These are phyloP conservation scores for Dendrothele bispora DNA, from an alignment of 768 basidiomycete species.

Conservation along the genomic window DNA sequence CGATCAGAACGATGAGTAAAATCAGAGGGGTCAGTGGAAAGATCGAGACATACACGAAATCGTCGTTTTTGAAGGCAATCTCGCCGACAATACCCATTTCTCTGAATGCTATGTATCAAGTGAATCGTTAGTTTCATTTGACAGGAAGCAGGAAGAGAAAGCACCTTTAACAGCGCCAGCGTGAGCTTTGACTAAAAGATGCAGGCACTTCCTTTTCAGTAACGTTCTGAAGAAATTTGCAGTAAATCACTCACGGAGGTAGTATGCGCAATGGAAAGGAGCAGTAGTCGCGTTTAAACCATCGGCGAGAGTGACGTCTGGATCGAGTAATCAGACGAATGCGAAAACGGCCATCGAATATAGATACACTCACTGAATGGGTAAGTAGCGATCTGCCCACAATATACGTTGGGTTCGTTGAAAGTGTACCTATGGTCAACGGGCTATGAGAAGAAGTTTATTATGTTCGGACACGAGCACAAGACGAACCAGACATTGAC, in stretches of 20 bases:
- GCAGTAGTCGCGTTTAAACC: slow-evolving; percentile 44
- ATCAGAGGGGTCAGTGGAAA: not conserved
- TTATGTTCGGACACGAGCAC: not conserved
- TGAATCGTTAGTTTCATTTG: not conserved
- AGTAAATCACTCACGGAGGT: slow-evolving; percentile 37
- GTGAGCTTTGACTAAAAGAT: slow-evolving; percentile 43
- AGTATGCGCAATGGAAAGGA: slow-evolving; percentile 41
- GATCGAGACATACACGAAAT: slow-evolving; percentile 37
- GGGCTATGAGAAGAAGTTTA: not conserved
- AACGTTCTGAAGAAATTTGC: not conserved
- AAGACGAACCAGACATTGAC: slow-evolving; percentile 45
- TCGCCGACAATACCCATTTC: slow-evolving; percentile 47
- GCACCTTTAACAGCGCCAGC: slow-evolving; percentile 48
- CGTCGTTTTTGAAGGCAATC: slow-evolving; percentile 55
- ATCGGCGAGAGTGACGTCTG: slow-evolving; percentile 38
- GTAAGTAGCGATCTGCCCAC: slow-evolving; percentile 34
- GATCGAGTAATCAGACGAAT: not conserved
- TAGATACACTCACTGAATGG: slow-evolving; percentile 37
- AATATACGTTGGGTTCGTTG: slow-evolving; percentile 51
- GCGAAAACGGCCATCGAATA: not conserved
- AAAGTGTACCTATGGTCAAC: slow-evolving; percentile 42
- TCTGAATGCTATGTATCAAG: slow-evolving; percentile 34
- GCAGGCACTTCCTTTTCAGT: not conserved
- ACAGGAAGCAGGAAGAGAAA: not conserved
- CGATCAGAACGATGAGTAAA: not conserved